phyloP scores from a whole-genome alignment of 805 yeast genomes.

The Blastobotrys mokoenaii region DNA sequence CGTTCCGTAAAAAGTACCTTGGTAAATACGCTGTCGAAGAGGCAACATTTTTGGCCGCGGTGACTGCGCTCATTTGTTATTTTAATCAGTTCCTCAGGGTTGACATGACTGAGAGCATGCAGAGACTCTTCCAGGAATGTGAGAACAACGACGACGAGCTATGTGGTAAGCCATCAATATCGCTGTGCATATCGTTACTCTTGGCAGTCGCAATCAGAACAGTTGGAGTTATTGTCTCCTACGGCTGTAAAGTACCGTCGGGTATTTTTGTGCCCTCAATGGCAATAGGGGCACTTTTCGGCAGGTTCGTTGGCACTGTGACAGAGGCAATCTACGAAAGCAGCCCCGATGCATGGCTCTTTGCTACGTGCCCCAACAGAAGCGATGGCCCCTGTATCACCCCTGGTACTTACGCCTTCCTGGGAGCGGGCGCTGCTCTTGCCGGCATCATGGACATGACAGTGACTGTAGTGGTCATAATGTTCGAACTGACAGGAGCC shows the following conservation, averaged over 20 bases:
- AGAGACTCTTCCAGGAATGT: slow-evolving; percentile 79
- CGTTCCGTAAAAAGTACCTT: slow-evolving; percentile 66
- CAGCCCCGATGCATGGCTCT: slow-evolving; percentile 31
- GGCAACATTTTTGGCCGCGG: slow-evolving; percentile 52
- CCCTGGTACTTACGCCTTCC: slow-evolving; percentile 90
- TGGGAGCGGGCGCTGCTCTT: slow-evolving; percentile 93
- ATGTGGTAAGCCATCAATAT: too few relatives aligned
- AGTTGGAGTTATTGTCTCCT: slow-evolving; percentile 68
- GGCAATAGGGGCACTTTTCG: slow-evolving; percentile 56
- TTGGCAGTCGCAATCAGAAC: slow-evolving; percentile 69
- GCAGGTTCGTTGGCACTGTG: slow-evolving; percentile 40
- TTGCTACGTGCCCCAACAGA: slow-evolving; percentile 32
- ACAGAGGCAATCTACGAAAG: slow-evolving; percentile 36
- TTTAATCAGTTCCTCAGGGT: slow-evolving; percentile 70
- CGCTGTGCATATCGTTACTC: slow-evolving; percentile 39
- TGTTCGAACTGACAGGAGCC: slow-evolving; percentile 95
- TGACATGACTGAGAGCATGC: slow-evolving; percentile 97
- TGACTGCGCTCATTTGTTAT: slow-evolving; percentile 73
- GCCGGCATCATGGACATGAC: slow-evolving; percentile 93
- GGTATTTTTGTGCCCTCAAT: slow-evolving; percentile 58
- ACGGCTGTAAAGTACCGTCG: slow-evolving; percentile 54
- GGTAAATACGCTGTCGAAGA: slow-evolving; percentile 56
- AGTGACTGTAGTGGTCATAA: slow-evolving; percentile 85
- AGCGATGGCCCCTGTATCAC: slow-evolving; percentile 54
- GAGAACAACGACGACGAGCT: slow-evolving; percentile 35